These are phyloP conservation scores for Stentor coeruleus DNA, from an alignment of 73 alveolate genomes.

Conservation along the genomic window DNA sequence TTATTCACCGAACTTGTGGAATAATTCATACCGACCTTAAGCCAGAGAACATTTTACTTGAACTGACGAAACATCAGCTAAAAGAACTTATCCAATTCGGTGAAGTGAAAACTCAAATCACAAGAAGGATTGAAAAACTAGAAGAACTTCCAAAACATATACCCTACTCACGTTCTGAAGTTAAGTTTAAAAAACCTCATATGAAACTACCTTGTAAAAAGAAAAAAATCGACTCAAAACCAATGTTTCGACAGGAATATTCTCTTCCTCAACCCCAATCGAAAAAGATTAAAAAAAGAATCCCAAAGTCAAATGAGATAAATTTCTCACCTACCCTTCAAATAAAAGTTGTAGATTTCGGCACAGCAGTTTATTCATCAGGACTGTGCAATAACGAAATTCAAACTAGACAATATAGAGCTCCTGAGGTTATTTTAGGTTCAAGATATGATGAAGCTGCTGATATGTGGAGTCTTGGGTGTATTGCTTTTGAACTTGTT, in stretches of 20 bases:
- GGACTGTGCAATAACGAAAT: slow-evolving; percentile 87
- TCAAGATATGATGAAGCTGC: slow-evolving; percentile 80
- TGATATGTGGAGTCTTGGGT: slow-evolving; percentile 95
- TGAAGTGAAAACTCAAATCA: too few relatives aligned
- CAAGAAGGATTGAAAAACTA: too few relatives aligned
- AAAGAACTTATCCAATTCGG: too few relatives aligned
- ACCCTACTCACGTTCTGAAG: too few relatives aligned
- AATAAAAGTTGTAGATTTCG: slow-evolving; percentile 87
- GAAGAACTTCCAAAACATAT: too few relatives aligned
- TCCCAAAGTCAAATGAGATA: too few relatives aligned
- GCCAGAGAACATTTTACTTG: slow-evolving; percentile 43
- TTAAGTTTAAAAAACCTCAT: too few relatives aligned
- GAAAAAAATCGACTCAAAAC: too few relatives aligned
- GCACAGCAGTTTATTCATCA: slow-evolving; percentile 92
- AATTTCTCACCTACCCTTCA: slow-evolving; percentile 58
- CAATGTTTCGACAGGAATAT: too few relatives aligned
- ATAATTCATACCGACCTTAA: slow-evolving; percentile 89
- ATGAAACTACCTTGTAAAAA: too few relatives aligned
- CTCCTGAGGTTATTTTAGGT: slow-evolving; percentile 75
- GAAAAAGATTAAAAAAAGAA: too few relatives aligned
- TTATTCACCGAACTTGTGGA: slow-evolving; percentile 64
- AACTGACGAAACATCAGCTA: slow-evolving; percentile 38
- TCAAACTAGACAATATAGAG: slow-evolving; percentile 72
- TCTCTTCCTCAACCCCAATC: too few relatives aligned
- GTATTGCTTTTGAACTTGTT: slow-evolving; percentile 89